Base-by-base conservation (phyloP, 108 stramenopile species). In the Cyclotella cryptica region DNA sequence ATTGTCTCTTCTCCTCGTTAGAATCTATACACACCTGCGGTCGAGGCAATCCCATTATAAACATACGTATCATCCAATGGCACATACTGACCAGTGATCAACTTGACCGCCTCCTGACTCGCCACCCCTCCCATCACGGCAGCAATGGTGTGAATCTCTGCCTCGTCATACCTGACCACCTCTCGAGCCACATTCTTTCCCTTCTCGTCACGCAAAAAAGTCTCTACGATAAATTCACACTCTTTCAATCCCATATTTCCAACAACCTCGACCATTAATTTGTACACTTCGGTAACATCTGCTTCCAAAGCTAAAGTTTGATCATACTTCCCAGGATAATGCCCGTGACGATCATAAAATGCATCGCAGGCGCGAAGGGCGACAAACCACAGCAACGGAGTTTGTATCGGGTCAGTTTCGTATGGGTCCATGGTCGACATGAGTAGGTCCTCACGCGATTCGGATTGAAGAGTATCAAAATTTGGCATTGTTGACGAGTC, bases 71-170 rank as follows among this genome's bases (percentile, higher is more conserved):
- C 94, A 71, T 96, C 65, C 27, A 98, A 13, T 1, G 97, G 96
- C 15, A 91, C 81, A 84, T 96, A 99, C 69, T 97, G 95, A 5
- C 95, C 88, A 10, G 98, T 98, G 72, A 98, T 88, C 64, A 99
- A 69, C 80, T 99, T 99, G 62, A 99, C 96, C 27, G 96, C 97
- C 71, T 99, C 98, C 77, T 99, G 98, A 51, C 90, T 84, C 18
- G 97, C 97, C 24, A 97, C 93, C 8, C 97, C 98, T 10, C 98
- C 98, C 11, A 98, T 69, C 18, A 97, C 86, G 28, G 91, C 87
- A 5, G 96, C 95, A 59, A 98, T 80, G 35, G 71, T 86, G 80
- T 99, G 98, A 58, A 96, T 77, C 76, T 99, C 96, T 7, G 90
- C 92, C 59, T 90, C 95, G 59, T 84, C 91, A 72, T 91, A 98